Conservation (phyloP, 805 yeast genomes). For the Candida vartiovaarae region DNA sequence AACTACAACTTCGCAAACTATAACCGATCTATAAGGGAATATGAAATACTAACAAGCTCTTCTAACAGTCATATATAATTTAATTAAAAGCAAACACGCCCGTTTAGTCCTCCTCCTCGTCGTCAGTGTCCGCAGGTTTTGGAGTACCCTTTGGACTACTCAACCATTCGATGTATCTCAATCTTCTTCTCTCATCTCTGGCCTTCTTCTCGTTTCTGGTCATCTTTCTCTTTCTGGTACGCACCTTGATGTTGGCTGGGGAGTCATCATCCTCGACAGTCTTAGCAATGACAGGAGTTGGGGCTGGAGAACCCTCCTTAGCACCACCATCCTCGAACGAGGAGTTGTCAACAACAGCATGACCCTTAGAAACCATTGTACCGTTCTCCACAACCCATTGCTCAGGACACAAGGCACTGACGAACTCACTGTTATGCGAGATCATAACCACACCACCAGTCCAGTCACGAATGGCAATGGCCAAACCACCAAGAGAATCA, state of each 20-base stretch:
- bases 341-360: constrained; percentile 61
- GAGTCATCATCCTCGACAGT: constrained; percentile 70
- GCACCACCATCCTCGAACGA: constrained; percentile 79
- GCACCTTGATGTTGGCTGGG: constrained; percentile 93
- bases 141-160: constrained; percentile 98
- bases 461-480: constrained; percentile 98
- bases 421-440: constrained; percentile 95
- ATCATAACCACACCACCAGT: constrained; percentile 97
- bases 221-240: constrained; percentile 90
- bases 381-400: constrained; percentile 98
- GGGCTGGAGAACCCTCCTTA: constrained; percentile 41
- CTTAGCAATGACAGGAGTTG: constrained; percentile 34
- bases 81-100: background rate
- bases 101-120: constrained; percentile 50
- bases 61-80: no score
- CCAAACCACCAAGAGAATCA: constrained; percentile 95
- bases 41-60: no score
- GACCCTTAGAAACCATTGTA: constrained; percentile 76
- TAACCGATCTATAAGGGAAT: no score
- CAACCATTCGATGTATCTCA: constrained; percentile 92
- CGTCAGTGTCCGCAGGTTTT: constrained; percentile 88
- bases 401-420: constrained; percentile 96
- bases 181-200: constrained; percentile 88
- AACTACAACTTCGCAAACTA: no score
- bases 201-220: constrained; percentile 93